phyloP scores from a whole-genome alignment of 2,329 filamentous ascomycete species.

The Emericellopsis atlantica region DNA sequence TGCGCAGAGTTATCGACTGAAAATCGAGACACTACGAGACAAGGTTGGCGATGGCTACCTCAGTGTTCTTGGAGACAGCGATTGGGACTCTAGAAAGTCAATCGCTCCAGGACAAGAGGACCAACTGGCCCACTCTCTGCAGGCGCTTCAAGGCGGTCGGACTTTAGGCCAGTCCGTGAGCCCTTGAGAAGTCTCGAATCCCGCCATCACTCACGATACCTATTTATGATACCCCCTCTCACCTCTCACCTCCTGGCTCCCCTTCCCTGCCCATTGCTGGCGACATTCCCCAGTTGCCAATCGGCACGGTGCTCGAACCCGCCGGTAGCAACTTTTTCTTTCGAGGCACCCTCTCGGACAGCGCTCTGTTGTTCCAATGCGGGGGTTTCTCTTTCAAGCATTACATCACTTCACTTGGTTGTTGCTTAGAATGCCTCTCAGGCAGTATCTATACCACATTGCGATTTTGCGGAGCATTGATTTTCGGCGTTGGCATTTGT shows the following conservation, averaged over 20 bases:
- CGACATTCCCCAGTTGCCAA: too few species aligned
- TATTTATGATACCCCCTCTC: neutral
- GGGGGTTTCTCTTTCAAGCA: too few species aligned
- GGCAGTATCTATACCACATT: too few species aligned
- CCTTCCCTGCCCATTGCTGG: neutral
- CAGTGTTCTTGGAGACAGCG: constrained; percentile 71
- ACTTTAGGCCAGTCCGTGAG: constrained; percentile 26
- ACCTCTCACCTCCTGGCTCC: too few species aligned
- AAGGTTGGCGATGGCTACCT: constrained; percentile 84
- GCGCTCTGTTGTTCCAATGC: too few species aligned
- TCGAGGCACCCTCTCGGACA: too few species aligned
- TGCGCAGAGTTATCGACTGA: constrained; percentile 73
- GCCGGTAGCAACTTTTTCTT: too few species aligned
- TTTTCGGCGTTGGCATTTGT: too few species aligned
- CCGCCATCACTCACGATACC: neutral
- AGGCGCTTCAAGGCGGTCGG: constrained; percentile 40
- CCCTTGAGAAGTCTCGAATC: neutral
- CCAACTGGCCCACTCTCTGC: constrained; percentile 20
- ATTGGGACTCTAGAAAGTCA: constrained; percentile 31
- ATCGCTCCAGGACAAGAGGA: constrained; percentile 14
- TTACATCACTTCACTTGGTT: too few species aligned
- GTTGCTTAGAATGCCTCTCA: too few species aligned
- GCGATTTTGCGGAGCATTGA: too few species aligned
- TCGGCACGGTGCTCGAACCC: too few species aligned
- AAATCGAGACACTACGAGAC: constrained; percentile 74